Conservation (phyloP, 129 eudicot genomes). For the Centella asiatica region DNA sequence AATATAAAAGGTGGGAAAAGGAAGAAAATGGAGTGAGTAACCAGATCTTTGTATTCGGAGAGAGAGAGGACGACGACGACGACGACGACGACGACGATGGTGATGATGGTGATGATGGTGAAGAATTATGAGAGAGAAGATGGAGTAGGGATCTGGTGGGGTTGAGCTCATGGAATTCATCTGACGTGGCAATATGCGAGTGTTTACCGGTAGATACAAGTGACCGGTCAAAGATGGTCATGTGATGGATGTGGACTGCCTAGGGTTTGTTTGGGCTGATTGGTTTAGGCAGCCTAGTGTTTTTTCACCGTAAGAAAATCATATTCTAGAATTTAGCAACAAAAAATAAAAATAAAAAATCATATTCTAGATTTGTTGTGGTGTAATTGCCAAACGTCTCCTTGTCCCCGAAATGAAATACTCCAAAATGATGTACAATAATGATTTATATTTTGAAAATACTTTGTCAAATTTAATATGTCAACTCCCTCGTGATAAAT, state of each 20-base stretch:
- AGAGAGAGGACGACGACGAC: constrained; percentile 5
- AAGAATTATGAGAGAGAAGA: not conserved
- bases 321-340: too few species aligned
- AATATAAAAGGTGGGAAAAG: not conserved
- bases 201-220: not conserved
- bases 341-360: too few species aligned
- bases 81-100: not conserved
- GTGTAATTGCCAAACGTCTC: too few species aligned
- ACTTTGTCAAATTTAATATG: too few species aligned
- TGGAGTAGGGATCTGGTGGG: not conserved
- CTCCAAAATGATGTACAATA: too few species aligned
- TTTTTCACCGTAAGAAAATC: too few species aligned
- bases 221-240: not conserved
- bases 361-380: too few species aligned
- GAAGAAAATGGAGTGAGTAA: constrained; percentile 6
- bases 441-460: too few species aligned
- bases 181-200: constrained; percentile 2
- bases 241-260: not conserved
- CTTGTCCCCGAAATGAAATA: too few species aligned
- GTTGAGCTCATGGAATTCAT: not conserved
- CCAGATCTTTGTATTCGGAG: constrained; percentile 13
- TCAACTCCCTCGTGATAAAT: too few species aligned
- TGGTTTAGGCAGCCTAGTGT: too few species aligned
- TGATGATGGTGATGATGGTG: not conserved
- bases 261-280: too few species aligned